Evolutionary conservation across 2,329 filamentous ascomycete species (phyloP), one percentile per base, ranked within the genome.

Genomic region (Tolypocladium pustulatum): DNA sequence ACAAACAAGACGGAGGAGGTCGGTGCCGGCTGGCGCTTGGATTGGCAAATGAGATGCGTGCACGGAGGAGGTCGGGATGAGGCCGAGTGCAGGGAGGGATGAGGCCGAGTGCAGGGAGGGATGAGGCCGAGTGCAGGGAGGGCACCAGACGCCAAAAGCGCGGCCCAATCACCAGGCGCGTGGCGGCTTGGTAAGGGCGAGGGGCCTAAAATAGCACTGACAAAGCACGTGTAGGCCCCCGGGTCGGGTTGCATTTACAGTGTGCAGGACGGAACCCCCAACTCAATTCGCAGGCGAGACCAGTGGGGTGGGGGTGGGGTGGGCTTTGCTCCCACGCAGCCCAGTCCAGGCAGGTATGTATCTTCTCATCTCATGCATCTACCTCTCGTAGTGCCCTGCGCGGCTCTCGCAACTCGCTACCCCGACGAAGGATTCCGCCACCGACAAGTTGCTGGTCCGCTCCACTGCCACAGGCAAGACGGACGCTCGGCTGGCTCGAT

Each of bases 201-300:
- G 20, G 9, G 38, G 34, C 52, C 57, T 37, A 55, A 58, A 58
- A 58, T 55, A 55, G 53, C 32, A 52, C 57, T 58, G 57, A 58
- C 57, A 38, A 58, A 58, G 57, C 57, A 58, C 57, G 57, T 58
- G 57, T 46, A n/a, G 54, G 15, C 32, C 32, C 54, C 22, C n/a
- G 4, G 38, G 36, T n/a, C 15, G 6, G 54, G 54, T 25, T 55
- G 54, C n/a, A 51, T 51, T 32, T 25, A 13, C 32, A 34, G 32
- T 34, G 54, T 17, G 27, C 27, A 20, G 56, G 49, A 46, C 30
- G 37, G 56, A 34, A 57, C 25, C 49, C 56, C 56, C 56, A 57
- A 51, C 56, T 57, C 56, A 57, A 57, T 54, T 53, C 46, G 37
- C 56, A 57, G 56, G 37, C 56, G 49, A 57, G 46, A 49, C 41